Evolutionary conservation across 768 basidiomycete species (phyloP).

Genomic region (Russula compacta): DNA sequence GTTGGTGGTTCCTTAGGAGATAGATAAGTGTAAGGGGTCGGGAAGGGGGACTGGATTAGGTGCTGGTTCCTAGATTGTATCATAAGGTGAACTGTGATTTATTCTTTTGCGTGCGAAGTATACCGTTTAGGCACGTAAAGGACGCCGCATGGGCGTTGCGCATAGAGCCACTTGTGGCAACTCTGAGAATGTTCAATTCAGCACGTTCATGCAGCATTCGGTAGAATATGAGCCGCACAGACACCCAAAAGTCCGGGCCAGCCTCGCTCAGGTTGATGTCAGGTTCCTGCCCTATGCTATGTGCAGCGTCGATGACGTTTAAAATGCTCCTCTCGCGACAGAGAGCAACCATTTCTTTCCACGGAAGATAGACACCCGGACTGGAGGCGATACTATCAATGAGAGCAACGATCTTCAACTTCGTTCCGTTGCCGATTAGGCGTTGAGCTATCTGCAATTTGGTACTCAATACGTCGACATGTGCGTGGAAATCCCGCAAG

Average conservation of each 20-base stretch:
- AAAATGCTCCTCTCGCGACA: conserved; percentile 54
- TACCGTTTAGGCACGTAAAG: conserved; percentile 66
- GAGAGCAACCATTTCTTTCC: conserved; percentile 59
- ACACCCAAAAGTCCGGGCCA: conserved; percentile 70
- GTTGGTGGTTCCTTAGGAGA: conserved; percentile 35
- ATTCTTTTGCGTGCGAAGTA: conserved; percentile 8
- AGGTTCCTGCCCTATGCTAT: conserved; percentile 64
- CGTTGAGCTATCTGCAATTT: conserved; percentile 11
- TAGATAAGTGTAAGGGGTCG: conserved; percentile 44
- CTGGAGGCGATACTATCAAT: conserved; percentile 58
- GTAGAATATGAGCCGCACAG: conserved; percentile 35
- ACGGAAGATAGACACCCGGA: conserved; percentile 59
- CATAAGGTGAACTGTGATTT: background rate
- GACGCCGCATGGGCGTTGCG: conserved; percentile 57
- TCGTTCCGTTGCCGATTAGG: conserved; percentile 17
- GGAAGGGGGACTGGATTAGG: conserved; percentile 48
- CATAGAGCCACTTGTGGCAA: conserved; percentile 79
- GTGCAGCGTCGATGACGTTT: conserved; percentile 73
- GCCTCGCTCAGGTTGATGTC: conserved; percentile 46
- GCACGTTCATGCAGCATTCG: background rate
- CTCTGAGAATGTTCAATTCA: conserved; percentile 37
- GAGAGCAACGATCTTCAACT: conserved; percentile 50
- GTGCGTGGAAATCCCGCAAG: conserved; percentile 37
- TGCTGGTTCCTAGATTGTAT: conserved; percentile 49
- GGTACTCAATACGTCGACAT: conserved; percentile 28